Evolutionary conservation across 345 rosid genomes (phyloP), one percentile per base, ranked within the genome.

Genomic region (Cardamine occulta): DNA sequence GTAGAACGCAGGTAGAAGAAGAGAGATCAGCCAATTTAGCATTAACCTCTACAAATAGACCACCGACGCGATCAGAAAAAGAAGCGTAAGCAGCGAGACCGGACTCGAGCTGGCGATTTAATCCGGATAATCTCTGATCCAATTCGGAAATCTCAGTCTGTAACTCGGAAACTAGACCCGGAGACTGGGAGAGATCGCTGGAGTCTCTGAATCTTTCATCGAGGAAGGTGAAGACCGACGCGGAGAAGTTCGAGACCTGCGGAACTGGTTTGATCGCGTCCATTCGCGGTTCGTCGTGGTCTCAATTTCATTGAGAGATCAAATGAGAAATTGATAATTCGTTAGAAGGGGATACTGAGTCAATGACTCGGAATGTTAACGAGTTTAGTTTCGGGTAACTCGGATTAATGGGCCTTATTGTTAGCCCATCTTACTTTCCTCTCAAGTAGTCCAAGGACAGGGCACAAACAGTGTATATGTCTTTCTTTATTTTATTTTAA

Each of bases 71-170:
- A 79, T 83, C 89, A 19, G 96, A 88, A 74, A 86, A 88, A 28
- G 89, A 86, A 77, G 89, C 79, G 88, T 88, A 88, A 66, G 85
- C 75, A 8, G 81, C 67, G 11, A 91, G 81, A 64, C 72, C 75
- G 1, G 88, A 86, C 56, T 80, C 84, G 56, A 95, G 89, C 72
- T 82, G 80, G 49, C 84, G 81, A 63, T 85, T 88, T 69, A 89
- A 86, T 44, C 74, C 82, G 60, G 73, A 23, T 7, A 90, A 64
- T 81, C 77, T 70, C 31, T 76, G 85, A 55, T 94, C 91, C 84
- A 91, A 80, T 61, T 84, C 83, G 74, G 74, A 68, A 71, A 89
- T 90, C 80, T 87, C 84, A 18, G 84, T 70, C 66, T 63, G 84
- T 17, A 95, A 86, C 62, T 86, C 96, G 19, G 85, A 75, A 8